Evolutionary conservation across 2,329 filamentous ascomycete genomes (phyloP), one percentile per base, ranked within the genome.

Genomic region (Aspergillus pseudoterreus): DNA sequence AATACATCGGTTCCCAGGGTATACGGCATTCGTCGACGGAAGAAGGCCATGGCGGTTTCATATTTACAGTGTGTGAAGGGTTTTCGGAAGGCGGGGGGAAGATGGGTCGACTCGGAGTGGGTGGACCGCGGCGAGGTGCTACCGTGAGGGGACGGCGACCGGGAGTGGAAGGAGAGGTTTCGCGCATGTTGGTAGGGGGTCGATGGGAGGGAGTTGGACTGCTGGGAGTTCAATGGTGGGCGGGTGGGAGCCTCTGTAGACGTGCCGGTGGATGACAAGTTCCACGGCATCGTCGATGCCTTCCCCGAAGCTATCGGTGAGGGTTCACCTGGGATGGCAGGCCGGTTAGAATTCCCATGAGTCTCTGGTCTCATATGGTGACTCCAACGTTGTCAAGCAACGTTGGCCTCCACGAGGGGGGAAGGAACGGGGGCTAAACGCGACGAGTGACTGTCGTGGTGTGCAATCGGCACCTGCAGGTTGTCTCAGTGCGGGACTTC

Each of bases 121-220:
- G 88, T 89, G 4, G 92, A 96, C 53, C 88, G 86, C 36, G 92
- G 94, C 12, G 92, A 96, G 61, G 92, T 89, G 70, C 85, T 90
- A 47, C 85, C 76, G 49, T 77, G 84, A 61, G 92, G 92, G 14
- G 92, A 96, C 9, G 90, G 92, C 30, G 85, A 85, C 64, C 83
- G 82, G 44, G 91, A 94, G 67, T 85, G 84, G 63, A 88, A 88
- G 2, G 87, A 87, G 64, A 94, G 87, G 63, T 92, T 86, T 53
- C 90, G 85, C 58, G 91, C 84, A 71, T 89, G 87, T 69, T 96
- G 92, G 65, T 92, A 89, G 8, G 92, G 94, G 3, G 92, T 97
- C 1, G 92, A 95, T 1, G 92, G 92, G 45, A 96, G 89, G 8
- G 92, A 97, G 68, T 82, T 95, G 21, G 92, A 95, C 67, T 95